Percentiles rank a stretch among this genome's conserved stretches.
phyloP scores from a whole-genome alignment of 2,329 filamentous ascomycete genomes.

The Aspergillus pseudotamarii region DNA sequence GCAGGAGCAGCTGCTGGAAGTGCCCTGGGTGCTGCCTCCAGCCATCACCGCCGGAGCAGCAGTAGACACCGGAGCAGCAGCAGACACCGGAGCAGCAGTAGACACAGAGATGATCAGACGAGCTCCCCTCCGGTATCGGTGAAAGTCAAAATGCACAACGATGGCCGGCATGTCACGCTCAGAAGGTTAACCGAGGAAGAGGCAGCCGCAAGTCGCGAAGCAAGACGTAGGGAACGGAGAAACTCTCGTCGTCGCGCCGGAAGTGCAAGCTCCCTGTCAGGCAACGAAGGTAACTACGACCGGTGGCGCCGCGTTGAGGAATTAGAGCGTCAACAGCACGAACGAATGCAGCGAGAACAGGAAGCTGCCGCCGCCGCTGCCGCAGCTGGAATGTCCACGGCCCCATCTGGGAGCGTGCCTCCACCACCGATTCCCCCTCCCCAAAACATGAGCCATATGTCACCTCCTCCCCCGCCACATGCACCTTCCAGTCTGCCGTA shows the following conservation, averaged over 20 bases:
- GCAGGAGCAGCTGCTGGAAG: conserved; percentile 37
- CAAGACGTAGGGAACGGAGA: conserved; percentile 50
- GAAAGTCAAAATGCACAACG: conserved; percentile 67
- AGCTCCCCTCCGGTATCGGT: conserved; percentile 64
- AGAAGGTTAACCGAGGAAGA: conserved; percentile 64
- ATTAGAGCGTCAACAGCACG: conserved; percentile 50
- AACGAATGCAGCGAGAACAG: conserved; percentile 45
- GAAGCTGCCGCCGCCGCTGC: conserved; percentile 33
- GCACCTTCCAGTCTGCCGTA: conserved; percentile 45
- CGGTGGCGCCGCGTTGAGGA: conserved; percentile 55
- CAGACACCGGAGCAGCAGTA: conserved; percentile 22
- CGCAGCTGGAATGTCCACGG: conserved; percentile 24
- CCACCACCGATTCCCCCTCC: conserved; percentile 29
- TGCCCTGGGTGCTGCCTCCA: conserved; percentile 33
- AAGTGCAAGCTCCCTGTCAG: conserved; percentile 46
- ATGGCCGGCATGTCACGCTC: conserved; percentile 65
- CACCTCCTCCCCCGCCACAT: conserved; percentile 37
- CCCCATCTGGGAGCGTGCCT: conserved; percentile 27
- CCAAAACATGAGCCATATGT: conserved; percentile 26
- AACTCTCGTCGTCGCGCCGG: conserved; percentile 44
- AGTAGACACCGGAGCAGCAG: conserved; percentile 33
- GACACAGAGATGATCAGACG: conserved; percentile 47
- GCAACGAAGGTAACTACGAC: conserved; percentile 42
- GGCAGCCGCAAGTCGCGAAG: conserved; percentile 62
- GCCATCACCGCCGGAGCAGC: conserved; percentile 33